Evolutionary conservation across 768 basidiomycete genomes (phyloP).

Genomic region (Xanthoconium purpureum): DNA sequence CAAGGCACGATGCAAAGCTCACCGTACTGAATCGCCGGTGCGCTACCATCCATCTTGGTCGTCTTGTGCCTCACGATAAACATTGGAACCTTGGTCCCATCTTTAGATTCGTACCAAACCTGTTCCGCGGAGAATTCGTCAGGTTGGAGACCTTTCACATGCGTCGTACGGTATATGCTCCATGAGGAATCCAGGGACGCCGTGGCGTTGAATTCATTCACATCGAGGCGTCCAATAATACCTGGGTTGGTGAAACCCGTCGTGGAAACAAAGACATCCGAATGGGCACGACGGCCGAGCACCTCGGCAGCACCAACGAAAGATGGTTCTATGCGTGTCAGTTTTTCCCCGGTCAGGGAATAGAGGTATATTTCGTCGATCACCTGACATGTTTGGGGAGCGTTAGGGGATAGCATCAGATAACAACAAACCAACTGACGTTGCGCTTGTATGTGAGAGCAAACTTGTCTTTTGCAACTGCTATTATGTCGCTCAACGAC

Average conservation of each 20-base stretch:
- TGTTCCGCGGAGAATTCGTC: constrained; percentile 72
- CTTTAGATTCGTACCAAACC: constrained; percentile 78
- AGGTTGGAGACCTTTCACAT: constrained; percentile 57
- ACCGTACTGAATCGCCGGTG: constrained; percentile 78
- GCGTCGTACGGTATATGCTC: constrained; percentile 55
- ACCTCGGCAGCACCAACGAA: constrained; percentile 65
- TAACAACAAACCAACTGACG: constrained; percentile 38
- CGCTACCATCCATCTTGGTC: constrained; percentile 68
- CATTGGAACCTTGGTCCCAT: constrained; percentile 82
- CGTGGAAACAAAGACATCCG: constrained; percentile 62
- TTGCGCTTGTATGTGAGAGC: constrained; percentile 68
- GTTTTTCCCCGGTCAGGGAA: constrained; percentile 47
- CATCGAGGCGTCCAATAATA: constrained; percentile 61
- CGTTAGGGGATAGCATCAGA: constrained; percentile 1
- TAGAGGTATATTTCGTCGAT: constrained; percentile 79
- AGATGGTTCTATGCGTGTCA: constrained; percentile 57
- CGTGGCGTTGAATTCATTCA: constrained; percentile 32
- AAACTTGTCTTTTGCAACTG: constrained; percentile 55
- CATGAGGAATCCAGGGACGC: constrained; percentile 46
- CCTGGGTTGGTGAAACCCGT: constrained; percentile 73
- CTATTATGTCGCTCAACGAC: constrained; percentile 47
- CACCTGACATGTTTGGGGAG: constrained; percentile 39
- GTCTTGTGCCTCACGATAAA: constrained; percentile 76
- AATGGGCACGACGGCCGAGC: constrained; percentile 48
- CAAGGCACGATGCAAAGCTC: constrained; percentile 3